A percentile compares a stretch with the other conserved stretches of the same genome.
These are phyloP conservation scores for Monosporozyma solicola DNA, from an alignment of 805 yeast species.

Conservation along the genomic window DNA sequence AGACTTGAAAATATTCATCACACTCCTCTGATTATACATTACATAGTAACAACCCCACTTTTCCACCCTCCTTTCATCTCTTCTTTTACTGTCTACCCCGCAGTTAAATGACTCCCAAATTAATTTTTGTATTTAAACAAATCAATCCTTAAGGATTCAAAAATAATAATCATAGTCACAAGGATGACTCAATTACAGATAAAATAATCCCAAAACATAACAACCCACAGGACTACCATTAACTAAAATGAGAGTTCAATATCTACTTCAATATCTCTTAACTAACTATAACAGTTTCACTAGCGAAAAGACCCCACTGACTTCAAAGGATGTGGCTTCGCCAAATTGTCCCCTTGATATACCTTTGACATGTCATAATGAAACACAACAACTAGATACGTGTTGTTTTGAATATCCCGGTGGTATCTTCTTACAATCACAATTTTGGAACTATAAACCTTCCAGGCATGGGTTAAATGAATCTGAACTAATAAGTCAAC, in stretches of 20 bases:
- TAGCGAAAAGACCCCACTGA: background rate
- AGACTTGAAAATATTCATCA: too few relatives aligned
- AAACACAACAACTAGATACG: slow-evolving; percentile 43
- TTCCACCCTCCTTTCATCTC: background rate
- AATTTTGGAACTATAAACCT: slow-evolving; percentile 86
- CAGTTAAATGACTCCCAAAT: background rate
- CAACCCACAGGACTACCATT: background rate
- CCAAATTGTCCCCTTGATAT: slow-evolving; percentile 43
- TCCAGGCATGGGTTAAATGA: slow-evolving; percentile 28
- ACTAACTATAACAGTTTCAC: background rate
- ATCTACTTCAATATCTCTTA: background rate
- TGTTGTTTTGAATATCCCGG: slow-evolving; percentile 88
- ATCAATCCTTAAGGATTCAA: background rate
- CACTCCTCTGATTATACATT: too few relatives aligned
- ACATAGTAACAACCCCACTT: background rate
- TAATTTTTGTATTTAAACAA: background rate
- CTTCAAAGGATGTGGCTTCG: background rate
- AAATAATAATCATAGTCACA: too few relatives aligned
- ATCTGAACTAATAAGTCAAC: slow-evolving; percentile 23
- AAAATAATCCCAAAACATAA: background rate
- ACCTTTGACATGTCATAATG: slow-evolving; percentile 55
- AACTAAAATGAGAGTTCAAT: background rate
- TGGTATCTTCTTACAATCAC: slow-evolving; percentile 76
- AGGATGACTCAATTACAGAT: background rate
- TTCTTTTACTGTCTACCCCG: background rate